These are phyloP conservation scores for Nigrograna mackinnonii DNA, from an alignment of 2,329 filamentous ascomycete species.

Conservation along the genomic window DNA sequence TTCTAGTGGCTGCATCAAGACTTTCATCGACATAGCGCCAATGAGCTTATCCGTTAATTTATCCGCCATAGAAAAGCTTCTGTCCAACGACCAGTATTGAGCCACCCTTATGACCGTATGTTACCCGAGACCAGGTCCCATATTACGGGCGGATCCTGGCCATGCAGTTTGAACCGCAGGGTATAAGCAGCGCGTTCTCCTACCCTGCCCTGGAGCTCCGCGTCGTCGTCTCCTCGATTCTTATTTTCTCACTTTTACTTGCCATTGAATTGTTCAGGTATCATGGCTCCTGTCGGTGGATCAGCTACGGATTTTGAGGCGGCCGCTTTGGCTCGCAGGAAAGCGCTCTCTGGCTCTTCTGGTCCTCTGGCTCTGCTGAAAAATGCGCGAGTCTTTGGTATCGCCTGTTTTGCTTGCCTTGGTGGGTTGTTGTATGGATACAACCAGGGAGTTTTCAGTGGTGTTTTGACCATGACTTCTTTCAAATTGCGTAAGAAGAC, in stretches of 20 bases:
- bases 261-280: not conserved
- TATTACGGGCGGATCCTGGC: not conserved
- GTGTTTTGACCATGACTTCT: slow-evolving; percentile 59
- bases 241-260: not conserved
- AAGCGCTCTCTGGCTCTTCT: slow-evolving; percentile 42
- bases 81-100: not conserved
- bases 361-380: slow-evolving; percentile 55
- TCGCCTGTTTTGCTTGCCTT: slow-evolving; percentile 58
- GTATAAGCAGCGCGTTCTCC: not conserved
- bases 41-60: not conserved
- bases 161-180: not conserved
- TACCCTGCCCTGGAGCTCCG: too few relatives aligned
- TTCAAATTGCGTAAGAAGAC: slow-evolving; percentile 48
- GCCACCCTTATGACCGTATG: not conserved
- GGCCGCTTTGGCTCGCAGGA: slow-evolving; percentile 42
- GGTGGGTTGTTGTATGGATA: slow-evolving; percentile 67
- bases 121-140: not conserved
- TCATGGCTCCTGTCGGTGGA: not conserved
- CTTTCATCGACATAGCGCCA: not conserved
- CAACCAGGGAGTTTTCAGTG: slow-evolving; percentile 78
- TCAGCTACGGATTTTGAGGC: not conserved
- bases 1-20: not conserved
- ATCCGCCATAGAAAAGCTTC: not conserved
- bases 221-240: too few relatives aligned
- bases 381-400: slow-evolving; percentile 58